A percentile compares a stretch with the other conserved stretches of the same genome.
phyloP scores from a whole-genome alignment of 768 basidiomycete genomes.

The Tephrocybe sp. region DNA sequence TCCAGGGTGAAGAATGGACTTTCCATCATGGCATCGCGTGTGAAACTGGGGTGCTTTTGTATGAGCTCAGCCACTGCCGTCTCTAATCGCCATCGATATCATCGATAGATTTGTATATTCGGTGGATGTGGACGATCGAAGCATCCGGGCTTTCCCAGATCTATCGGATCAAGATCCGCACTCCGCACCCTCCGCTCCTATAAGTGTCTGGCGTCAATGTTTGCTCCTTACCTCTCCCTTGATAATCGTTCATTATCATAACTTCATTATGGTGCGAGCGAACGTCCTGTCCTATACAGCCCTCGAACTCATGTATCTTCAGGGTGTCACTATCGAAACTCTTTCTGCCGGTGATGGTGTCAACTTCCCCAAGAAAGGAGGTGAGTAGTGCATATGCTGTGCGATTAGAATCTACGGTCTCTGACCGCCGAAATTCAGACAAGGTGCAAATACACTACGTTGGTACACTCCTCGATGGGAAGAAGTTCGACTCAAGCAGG shows the following conservation, averaged over 20 bases:
- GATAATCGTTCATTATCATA: constrained; percentile 31
- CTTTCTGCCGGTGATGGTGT: constrained; percentile 61
- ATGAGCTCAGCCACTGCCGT: constrained; percentile 10
- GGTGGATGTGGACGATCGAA: constrained; percentile 16
- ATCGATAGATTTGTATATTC: constrained; percentile 12
- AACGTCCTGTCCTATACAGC: constrained; percentile 19
- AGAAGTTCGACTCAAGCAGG: constrained; percentile 72
- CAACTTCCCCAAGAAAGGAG: constrained; percentile 68
- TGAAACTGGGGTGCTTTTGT: constrained; percentile 12
- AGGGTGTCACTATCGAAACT: constrained; percentile 73
- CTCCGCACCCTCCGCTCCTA: constrained; percentile 51
- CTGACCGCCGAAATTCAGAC: constrained; percentile 43
- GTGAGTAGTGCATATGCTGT: constrained; percentile 41
- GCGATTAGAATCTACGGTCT: constrained; percentile 1
- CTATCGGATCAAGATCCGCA: constrained; percentile 78
- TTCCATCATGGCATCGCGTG: not conserved
- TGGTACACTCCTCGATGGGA: constrained; percentile 66
- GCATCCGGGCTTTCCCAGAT: constrained; percentile 38
- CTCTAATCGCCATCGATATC: constrained; percentile 19
- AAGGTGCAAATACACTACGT: constrained; percentile 77
- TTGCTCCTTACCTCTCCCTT: constrained; percentile 32
- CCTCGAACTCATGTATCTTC: constrained; percentile 11
- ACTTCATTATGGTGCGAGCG: constrained; percentile 32
- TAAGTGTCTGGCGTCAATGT: constrained; percentile 37
- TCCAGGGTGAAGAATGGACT: not conserved